A percentile compares a stretch with the other conserved stretches of the same genome.
phyloP scores from a whole-genome alignment of 805 yeast species.

The Candida michaelii region DNA sequence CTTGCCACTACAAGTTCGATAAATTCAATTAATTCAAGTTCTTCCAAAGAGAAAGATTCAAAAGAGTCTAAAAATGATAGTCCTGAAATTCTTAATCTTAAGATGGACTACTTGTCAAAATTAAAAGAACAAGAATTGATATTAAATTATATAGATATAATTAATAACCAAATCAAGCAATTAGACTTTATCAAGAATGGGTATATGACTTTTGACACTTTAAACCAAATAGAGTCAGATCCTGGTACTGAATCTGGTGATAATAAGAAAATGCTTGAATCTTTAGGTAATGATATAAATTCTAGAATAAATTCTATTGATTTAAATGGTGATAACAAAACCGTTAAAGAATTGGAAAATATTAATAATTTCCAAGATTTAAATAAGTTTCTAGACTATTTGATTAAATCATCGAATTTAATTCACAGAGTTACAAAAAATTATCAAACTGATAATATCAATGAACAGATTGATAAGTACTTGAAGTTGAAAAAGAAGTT shows the following conservation, averaged over 20 bases:
- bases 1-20: neutral
- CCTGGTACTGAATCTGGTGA: neutral
- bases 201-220: conserved; percentile 42
- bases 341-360: conserved; percentile 25
- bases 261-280: neutral
- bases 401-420: conserved; percentile 36
- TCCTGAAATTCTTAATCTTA: conserved; percentile 25
- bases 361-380: conserved; percentile 41
- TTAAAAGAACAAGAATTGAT: conserved; percentile 44
- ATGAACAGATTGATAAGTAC: conserved; percentile 25
- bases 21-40: neutral
- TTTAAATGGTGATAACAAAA: neutral
- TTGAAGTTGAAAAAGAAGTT: conserved; percentile 18
- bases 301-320: conserved; percentile 3
- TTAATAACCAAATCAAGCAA: conserved; percentile 44
- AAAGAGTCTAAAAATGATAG: neutral
- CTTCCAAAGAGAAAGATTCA: neutral
- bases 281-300: conserved; percentile 5
- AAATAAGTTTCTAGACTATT: conserved; percentile 38
- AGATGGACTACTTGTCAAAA: conserved; percentile 33
- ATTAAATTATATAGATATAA: conserved; percentile 41
- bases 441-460: conserved; percentile 17
- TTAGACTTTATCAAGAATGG: conserved; percentile 44
- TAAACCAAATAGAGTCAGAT: conserved; percentile 20
- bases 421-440: conserved; percentile 40